Conservation (phyloP, 2,329 filamentous ascomycete species). For the Aspergillus glaucus region DNA sequence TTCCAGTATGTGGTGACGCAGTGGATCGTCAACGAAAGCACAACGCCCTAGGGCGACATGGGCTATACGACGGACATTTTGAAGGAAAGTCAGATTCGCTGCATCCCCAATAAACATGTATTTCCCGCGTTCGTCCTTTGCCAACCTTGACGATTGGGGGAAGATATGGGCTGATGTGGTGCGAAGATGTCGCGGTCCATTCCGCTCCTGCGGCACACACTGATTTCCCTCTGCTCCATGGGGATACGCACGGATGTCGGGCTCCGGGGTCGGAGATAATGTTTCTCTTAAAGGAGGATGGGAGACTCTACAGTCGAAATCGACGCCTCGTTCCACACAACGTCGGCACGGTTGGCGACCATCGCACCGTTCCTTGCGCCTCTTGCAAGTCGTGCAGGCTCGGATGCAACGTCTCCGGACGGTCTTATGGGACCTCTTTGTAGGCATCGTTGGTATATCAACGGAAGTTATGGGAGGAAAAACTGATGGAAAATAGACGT, state of each 20-base stretch:
- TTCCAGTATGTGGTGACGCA: background rate
- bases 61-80: background rate
- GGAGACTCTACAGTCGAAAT: too few species aligned
- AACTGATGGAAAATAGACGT: too few species aligned
- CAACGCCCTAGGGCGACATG: background rate
- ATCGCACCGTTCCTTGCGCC: background rate
- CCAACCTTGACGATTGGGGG: background rate
- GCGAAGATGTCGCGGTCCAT: too few species aligned
- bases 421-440: background rate
- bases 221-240: too few species aligned
- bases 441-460: too few species aligned
- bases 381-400: background rate
- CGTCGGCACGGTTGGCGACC: background rate
- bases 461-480: too few species aligned
- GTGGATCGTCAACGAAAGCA: background rate
- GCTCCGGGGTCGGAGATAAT: background rate
- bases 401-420: background rate
- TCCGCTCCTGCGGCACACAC: too few species aligned
- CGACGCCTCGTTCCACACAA: background rate
- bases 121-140: background rate
- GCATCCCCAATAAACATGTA: background rate
- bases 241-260: too few species aligned
- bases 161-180: too few species aligned
- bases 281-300: too few species aligned
- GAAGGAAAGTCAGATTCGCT: background rate